Evolutionary conservation across 2,329 filamentous ascomycete genomes (phyloP).

Genomic region (Raffaelea deltoideospora): DNA sequence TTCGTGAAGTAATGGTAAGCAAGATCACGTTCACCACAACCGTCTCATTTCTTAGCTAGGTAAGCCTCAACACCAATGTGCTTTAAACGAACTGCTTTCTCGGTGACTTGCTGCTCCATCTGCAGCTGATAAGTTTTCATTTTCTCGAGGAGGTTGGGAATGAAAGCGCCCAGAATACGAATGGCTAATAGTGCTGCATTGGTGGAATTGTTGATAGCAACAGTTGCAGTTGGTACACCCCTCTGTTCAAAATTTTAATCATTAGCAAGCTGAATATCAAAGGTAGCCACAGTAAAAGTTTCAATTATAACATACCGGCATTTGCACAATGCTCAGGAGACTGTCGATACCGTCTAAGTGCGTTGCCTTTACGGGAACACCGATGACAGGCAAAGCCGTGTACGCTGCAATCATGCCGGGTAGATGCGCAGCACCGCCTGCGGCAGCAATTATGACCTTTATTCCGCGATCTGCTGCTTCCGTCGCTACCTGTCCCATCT

Average conservation of each 20-base stretch:
- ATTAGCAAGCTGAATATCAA: too few species aligned
- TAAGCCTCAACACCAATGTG: too few species aligned
- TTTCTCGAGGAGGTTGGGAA: too few species aligned
- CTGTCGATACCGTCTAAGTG: constrained; percentile 58
- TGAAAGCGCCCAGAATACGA: constrained; percentile 1
- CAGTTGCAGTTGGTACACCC: constrained; percentile 45
- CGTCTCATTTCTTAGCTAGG: too few species aligned
- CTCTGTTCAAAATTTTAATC: too few species aligned
- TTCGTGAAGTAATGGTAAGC: too few species aligned
- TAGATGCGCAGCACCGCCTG: constrained; percentile 57
- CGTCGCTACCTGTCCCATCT: constrained; percentile 53
- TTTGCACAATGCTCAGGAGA: constrained; percentile 59
- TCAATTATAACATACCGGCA: constrained; percentile 39
- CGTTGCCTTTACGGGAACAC: constrained; percentile 61
- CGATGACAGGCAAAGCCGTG: constrained; percentile 60
- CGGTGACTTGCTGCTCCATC: too few species aligned
- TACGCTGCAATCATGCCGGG: constrained; percentile 63
- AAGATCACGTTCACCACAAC: too few species aligned
- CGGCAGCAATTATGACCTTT: constrained; percentile 61
- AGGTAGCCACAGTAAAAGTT: neutral
- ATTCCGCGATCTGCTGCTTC: constrained; percentile 49
- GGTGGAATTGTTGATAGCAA: constrained; percentile 67
- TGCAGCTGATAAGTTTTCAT: too few species aligned
- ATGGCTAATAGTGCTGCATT: constrained; percentile 35
- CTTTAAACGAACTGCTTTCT: too few species aligned